Evolutionary conservation across 345 rosid species (phyloP).

Genomic region (Anacardium occidentale): DNA sequence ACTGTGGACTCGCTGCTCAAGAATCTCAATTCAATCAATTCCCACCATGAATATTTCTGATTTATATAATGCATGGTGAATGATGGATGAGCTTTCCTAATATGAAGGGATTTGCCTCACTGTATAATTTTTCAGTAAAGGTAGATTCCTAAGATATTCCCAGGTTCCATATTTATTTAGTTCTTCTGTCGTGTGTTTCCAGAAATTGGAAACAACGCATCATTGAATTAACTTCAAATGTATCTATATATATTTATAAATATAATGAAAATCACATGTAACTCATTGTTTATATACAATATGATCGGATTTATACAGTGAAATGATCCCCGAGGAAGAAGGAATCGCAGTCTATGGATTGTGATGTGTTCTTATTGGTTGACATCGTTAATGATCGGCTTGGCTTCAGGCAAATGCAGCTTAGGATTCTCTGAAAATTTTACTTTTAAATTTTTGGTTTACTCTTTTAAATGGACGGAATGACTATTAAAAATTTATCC

Average conservation of each 20-base stretch:
- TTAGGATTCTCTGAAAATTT: not conserved
- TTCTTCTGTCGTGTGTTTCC: not conserved
- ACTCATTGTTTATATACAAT: not conserved
- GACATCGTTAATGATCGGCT: not conserved
- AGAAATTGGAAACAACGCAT: not conserved
- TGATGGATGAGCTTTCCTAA: not conserved
- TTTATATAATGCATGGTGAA: not conserved
- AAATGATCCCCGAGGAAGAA: not conserved
- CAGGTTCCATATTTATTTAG: not conserved
- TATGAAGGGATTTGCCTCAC: not conserved
- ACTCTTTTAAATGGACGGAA: no score
- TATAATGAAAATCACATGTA: not conserved
- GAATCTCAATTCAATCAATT: not conserved
- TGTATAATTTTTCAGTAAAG: not conserved
- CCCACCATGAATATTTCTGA: not conserved
- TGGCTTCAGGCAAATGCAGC: not conserved
- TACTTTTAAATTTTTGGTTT: not conserved
- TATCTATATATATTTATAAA: not conserved
- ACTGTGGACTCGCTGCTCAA: not conserved
- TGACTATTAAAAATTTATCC: no score
- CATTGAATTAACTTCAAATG: not conserved
- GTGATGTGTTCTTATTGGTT: not conserved
- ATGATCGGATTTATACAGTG: not conserved
- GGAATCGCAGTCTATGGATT: no score
- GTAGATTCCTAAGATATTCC: slow-evolving; percentile 18